Percentiles rank a stretch among this genome's conserved stretches.
Evolutionary conservation across 257 asterid species (phyloP).

Genomic region (Nicotiana paniculata): DNA sequence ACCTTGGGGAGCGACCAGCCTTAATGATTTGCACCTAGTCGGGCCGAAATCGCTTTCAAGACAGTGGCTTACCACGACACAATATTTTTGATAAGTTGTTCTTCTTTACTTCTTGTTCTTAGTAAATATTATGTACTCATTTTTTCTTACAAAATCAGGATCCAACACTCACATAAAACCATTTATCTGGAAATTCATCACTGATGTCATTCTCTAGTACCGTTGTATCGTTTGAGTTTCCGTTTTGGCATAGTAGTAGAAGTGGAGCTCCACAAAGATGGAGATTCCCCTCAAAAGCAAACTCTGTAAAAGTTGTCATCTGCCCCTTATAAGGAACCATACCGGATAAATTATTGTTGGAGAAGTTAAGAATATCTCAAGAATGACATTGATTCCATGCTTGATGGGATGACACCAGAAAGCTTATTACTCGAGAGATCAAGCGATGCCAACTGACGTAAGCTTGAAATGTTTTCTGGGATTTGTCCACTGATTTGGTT

Average conservation of each 20-base stretch:
- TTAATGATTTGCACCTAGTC: no score
- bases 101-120: no score
- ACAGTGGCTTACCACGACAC: no score
- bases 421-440: slow-evolving; percentile 47
- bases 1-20: no score
- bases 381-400: slow-evolving; percentile 35
- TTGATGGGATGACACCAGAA: slow-evolving; percentile 36
- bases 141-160: no score
- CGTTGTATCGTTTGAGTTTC: slow-evolving; percentile 14
- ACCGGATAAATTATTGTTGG: slow-evolving; percentile 42
- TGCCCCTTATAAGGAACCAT: slow-evolving; percentile 40
- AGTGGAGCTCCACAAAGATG: slow-evolving; percentile 48
- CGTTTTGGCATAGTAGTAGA: slow-evolving; percentile 18
- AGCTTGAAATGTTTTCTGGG: slow-evolving; percentile 37
- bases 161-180: slow-evolving; percentile 51
- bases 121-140: no score
- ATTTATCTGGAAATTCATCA: slow-evolving; percentile 19
- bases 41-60: no score
- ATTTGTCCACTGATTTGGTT: slow-evolving; percentile 40
- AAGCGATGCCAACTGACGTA: slow-evolving; percentile 33
- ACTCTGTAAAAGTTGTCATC: slow-evolving; percentile 35
- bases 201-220: slow-evolving; percentile 1
- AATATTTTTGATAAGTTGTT: no score
- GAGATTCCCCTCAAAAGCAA: slow-evolving; percentile 33
- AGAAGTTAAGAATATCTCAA: slow-evolving; percentile 33